phyloP scores from a whole-genome alignment of 1,284 basidiomycete genomes.

The Sporisorium iseilematis-ciliati region DNA sequence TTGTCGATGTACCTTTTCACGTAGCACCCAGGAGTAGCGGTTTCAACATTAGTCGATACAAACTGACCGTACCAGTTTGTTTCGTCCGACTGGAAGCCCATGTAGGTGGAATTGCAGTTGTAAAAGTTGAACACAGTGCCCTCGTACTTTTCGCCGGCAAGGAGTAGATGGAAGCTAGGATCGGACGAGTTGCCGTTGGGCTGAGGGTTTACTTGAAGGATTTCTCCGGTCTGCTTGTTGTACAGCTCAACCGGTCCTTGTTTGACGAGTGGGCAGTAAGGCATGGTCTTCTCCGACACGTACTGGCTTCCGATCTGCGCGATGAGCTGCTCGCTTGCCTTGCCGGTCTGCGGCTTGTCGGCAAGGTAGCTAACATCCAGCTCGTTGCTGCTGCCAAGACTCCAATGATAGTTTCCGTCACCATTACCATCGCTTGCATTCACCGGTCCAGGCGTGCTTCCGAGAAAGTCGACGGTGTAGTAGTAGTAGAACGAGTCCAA shows the following conservation, averaged over 20 bases:
- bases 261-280: slow-evolving; percentile 12
- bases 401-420: slow-evolving; percentile 13
- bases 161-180: background rate
- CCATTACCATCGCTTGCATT: background rate
- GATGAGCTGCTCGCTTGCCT: background rate
- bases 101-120: slow-evolving; percentile 14
- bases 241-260: slow-evolving; percentile 3
- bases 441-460: slow-evolving; percentile 8
- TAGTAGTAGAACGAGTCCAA: slow-evolving; percentile 3
- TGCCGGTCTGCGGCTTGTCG: slow-evolving; percentile 9
- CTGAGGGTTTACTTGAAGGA: background rate
- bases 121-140: slow-evolving; percentile 5
- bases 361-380: slow-evolving; percentile 3
- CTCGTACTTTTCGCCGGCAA: background rate
- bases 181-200: background rate
- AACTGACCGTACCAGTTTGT: slow-evolving; percentile 15
- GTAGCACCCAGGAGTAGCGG: background rate
- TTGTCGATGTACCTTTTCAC: background rate
- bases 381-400: background rate
- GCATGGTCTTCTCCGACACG: background rate
- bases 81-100: slow-evolving; percentile 12
- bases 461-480: slow-evolving; percentile 13
- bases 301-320: slow-evolving; percentile 8
- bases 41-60: background rate
- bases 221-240: slow-evolving; percentile 1